phyloP scores from a whole-genome alignment of 2,329 filamentous ascomycete species.

The Penicillium digitatum region DNA sequence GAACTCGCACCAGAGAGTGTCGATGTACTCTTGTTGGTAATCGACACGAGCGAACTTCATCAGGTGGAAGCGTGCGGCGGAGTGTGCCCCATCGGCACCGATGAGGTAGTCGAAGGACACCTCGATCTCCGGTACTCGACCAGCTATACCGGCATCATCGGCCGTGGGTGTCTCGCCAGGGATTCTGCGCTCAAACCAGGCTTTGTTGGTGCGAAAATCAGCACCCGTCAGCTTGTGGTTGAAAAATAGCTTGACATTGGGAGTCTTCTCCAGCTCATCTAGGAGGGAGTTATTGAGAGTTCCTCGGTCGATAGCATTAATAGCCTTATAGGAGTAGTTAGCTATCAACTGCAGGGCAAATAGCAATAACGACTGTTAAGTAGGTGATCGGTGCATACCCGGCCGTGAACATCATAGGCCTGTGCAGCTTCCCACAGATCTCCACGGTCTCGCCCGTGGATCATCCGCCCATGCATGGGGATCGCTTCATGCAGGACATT shows the following conservation, averaged over 20 bases:
- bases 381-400: slow-evolving; percentile 52
- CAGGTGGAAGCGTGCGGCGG: slow-evolving; percentile 81
- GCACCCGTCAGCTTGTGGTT: slow-evolving; percentile 89
- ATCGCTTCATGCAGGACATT: slow-evolving; percentile 74
- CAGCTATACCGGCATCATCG: slow-evolving; percentile 33
- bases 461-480: slow-evolving; percentile 95
- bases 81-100: slow-evolving; percentile 92
- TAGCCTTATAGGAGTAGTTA: slow-evolving; percentile 54
- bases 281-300: slow-evolving; percentile 78
- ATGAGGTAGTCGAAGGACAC: slow-evolving; percentile 89
- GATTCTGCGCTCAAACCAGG: slow-evolving; percentile 72
- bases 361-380: slow-evolving; percentile 3
- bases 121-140: slow-evolving; percentile 67
- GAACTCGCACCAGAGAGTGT: slow-evolving; percentile 97
- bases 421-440: slow-evolving; percentile 73
- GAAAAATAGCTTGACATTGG: slow-evolving; percentile 90
- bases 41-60: slow-evolving; percentile 94
- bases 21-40: slow-evolving; percentile 91
- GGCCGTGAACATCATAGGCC: slow-evolving; percentile 81
- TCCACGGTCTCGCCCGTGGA: slow-evolving; percentile 69
- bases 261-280: slow-evolving; percentile 74
- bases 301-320: slow-evolving; percentile 80
- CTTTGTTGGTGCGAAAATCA: slow-evolving; percentile 72
- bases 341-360: slow-evolving; percentile 7
- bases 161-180: slow-evolving; percentile 30